Evolutionary conservation across 306 rosid genomes (phyloP), one percentile per base, ranked within the genome.

Genomic region (Calophaca sinica): DNA sequence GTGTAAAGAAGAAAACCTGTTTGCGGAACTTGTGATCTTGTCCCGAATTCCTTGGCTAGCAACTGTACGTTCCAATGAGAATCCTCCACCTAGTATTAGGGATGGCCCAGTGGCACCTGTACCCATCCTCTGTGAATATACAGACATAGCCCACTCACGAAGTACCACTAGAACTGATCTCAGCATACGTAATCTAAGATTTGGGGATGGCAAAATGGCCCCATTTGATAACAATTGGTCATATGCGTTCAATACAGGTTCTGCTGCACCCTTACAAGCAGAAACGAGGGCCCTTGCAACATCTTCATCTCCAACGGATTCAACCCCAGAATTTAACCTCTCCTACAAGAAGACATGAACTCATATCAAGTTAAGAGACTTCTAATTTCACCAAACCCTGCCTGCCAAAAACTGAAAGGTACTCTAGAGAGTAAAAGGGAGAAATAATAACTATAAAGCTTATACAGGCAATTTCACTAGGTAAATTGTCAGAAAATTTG

Each of bases 201-300:
- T 92, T 60, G 94, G 89, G 7, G 99, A 92, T 4, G 99, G 96
- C 75, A 94, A 77, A 81, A 94, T 84, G 42, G 94, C 96, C 61
- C 99, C 96, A 55, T 82, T 92, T 53, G 96, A 86, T 74, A 94
- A 79, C 81, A 94, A 83, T 80, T 90, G 97, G 66, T 94, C 97
- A 15, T 94, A 94, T 79, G 96, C 83, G 67, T 87, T 94, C 89
- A 90, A 71, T 38, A 94, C 96, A 61, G 96, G 99, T 82, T 94
- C 99, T 28, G 91, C 88, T 46, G 99, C 96, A 73, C 96, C 96
- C 86, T 90, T 94, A 82, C 99, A 94, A 53, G 94, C 96, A 79
- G 89, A 89, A 72, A 94, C 88, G 76, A 94, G 89, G 69, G 96
- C 93, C 79, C 98, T 94, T 41, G 97, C 88, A 80, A 94, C 86